Base-by-base conservation (phyloP, 768 basidiomycete genomes). In the Sarcodon aspratus region DNA sequence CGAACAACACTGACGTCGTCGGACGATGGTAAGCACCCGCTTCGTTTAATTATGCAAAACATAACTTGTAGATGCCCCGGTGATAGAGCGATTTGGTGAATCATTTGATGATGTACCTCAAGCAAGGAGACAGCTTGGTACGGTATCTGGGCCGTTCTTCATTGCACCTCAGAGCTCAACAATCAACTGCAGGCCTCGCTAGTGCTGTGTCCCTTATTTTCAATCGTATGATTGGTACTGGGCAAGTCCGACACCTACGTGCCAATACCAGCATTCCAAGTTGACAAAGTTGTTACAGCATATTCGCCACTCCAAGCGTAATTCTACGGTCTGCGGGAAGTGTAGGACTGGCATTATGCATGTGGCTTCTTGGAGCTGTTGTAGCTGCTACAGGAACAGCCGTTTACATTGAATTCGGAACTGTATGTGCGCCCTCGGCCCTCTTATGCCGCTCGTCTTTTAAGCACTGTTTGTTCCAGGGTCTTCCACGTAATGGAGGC, bases 391-490 rank as follows among this genome's bases (percentile, higher is more conserved):
- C 75, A 34, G 85, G 85, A 4, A 82, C 82, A 2, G 71, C 75
- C 0, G 84, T 86, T 3, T 87, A 79, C 54, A 69, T 85, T n/a
- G 85, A 86, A 59, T 70, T 84, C 15, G 84, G 85, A 18, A 85
- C 84, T 21, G 83, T 84, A 50, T 52, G 70, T 52, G 12, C 36
- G 12, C 4, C 27, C 7, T 21, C 15, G 15, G 9, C 36, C 10
- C 40, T 43, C 21, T n/a, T 35, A 44, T 34, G 27, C 7, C 21
- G 32, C 36, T 34, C 12, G 31, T 35, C 32, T 48, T 10, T 31
- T 33, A 46, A 2, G 1, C 5, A 12, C 12, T 33, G 7, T 36
- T 32, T 7, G 9, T 31, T 10, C 7, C 45, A 85, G 80, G 82
- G 77, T 15, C 67, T 87, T 2, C 85, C 85, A 1, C 68, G 76